Evolutionary conservation across 2,329 filamentous ascomycete genomes (phyloP).

Genomic region (Cryphonectria parasitica): DNA sequence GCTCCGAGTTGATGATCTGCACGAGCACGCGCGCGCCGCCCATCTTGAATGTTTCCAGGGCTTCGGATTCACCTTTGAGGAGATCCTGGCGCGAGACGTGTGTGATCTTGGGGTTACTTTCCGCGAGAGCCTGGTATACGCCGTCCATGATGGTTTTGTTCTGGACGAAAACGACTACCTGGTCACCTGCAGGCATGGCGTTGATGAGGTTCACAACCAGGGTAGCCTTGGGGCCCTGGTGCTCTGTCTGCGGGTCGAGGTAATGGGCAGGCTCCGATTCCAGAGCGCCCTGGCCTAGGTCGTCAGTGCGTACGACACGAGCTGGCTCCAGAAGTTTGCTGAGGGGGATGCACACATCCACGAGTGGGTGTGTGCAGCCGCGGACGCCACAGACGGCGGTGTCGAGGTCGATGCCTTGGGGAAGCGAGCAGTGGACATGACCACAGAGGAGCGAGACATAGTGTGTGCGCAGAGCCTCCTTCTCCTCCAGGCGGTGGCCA

Average conservation of each 20-base stretch:
- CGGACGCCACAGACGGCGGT: constrained; percentile 13
- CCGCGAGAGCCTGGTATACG: constrained; percentile 32
- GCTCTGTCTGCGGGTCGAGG: constrained; percentile 9
- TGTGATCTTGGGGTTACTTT: constrained; percentile 14
- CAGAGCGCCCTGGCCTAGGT: constrained; percentile 18
- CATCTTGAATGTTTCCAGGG: constrained; percentile 37
- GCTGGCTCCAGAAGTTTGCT: constrained; percentile 11
- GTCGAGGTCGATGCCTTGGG: background rate
- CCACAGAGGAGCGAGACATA: constrained; percentile 25
- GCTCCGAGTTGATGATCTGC: constrained; percentile 43
- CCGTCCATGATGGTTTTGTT: constrained; percentile 37
- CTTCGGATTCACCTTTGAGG: constrained; percentile 4
- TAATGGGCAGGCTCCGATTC: constrained; percentile 11
- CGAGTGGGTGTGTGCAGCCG: constrained; percentile 19
- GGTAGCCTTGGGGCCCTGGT: constrained; percentile 32
- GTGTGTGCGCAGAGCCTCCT: constrained; percentile 1
- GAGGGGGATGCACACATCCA: constrained; percentile 24
- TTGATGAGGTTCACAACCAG: constrained; percentile 34
- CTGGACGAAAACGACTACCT: constrained; percentile 45
- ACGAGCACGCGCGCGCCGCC: constrained; percentile 39
- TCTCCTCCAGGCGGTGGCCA: background rate
- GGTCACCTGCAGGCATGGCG: constrained; percentile 33
- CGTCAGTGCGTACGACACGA: constrained; percentile 11
- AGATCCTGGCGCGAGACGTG: constrained; percentile 25
- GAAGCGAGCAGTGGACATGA: constrained; percentile 19